phyloP scores from a whole-genome alignment of 2,329 filamentous ascomycete species.

The Aspergillaceae sp. region DNA sequence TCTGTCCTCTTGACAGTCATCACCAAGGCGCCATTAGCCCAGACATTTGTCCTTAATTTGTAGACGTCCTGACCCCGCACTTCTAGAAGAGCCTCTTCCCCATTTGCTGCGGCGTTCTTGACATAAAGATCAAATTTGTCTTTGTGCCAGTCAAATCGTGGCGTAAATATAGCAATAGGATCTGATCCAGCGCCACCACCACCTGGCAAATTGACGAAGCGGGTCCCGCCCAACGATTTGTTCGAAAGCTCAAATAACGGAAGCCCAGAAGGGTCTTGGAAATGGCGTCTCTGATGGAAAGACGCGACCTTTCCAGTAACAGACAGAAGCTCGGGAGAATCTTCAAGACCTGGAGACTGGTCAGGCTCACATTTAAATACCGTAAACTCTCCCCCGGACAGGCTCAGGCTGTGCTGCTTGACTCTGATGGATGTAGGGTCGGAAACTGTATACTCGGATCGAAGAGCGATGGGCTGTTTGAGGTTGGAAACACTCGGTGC shows the following conservation, averaged over 20 bases:
- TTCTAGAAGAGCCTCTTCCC: constrained; percentile 6
- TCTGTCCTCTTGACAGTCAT: constrained; percentile 11
- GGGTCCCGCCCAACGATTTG: constrained; percentile 11
- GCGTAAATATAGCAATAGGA: constrained; percentile 9
- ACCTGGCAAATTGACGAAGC: constrained; percentile 11
- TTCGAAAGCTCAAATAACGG: constrained; percentile 13
- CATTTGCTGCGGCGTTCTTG: constrained; percentile 6
- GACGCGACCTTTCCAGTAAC: constrained; percentile 7
- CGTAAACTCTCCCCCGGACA: constrained; percentile 3
- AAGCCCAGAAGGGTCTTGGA: constrained; percentile 12
- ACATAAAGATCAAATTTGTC: constrained; percentile 11
- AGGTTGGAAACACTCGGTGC: background rate
- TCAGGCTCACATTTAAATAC: background rate
- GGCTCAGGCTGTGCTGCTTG: constrained; percentile 4
- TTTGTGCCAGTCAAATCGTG: constrained; percentile 8
- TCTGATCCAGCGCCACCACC: background rate
- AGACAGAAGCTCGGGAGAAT: constrained; percentile 3
- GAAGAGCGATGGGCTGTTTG: constrained; percentile 8
- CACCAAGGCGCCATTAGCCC: constrained; percentile 6
- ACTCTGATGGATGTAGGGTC: constrained; percentile 1
- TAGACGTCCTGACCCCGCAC: constrained; percentile 13
- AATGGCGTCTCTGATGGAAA: constrained; percentile 4
- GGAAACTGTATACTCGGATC: constrained; percentile 3
- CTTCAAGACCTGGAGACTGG: background rate
- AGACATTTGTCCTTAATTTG: constrained; percentile 11